Base-by-base conservation (phyloP, 257 asterid species). In the Ehretia macrophylla region DNA sequence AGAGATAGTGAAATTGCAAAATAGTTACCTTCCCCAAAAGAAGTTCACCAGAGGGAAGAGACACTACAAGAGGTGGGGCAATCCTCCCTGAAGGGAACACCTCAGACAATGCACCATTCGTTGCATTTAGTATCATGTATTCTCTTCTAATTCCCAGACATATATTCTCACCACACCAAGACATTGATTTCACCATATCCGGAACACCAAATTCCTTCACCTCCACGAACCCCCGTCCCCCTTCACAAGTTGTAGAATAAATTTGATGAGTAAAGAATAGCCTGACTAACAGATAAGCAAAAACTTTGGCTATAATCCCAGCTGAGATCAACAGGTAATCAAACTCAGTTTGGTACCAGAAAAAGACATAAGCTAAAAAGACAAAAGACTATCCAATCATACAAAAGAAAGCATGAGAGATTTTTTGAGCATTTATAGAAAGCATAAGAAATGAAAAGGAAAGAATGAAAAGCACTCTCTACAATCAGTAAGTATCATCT, bases 101-200 rank as follows among this genome's bases (percentile, higher is more conserved):
- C 77, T 93, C 95, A 21, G 96, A 69, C 63, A 93, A 57, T 40
- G 95, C 87, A 75, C 99, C 97, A 75, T 77, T 86, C 16, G 84
- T 72, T 32, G 94, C 75, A 72, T 89, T 93, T 76, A 93, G 68
- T 60, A 93, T 82, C 62, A 80, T 70, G 75, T 93, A 93, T 73
- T 89, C 99, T 74, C 88, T 89, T 70, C 74, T 76, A 53, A 84
- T 74, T 64, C 96, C 99, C 79, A 93, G 60, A 70, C 99, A 93
- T 63, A 93, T 78, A 72, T 89, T 93, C 71, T 93, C 99, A 58
- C 96, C 96, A 73, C 96, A 89, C 99, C 99, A 93, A 48, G 97
- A 82, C 83, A 93, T 80, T 17, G 97, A 89, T 78, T 86, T 93
- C 58, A 93, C 96, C 11, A 82, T 59, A 70, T 93, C 99, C 20